These are phyloP conservation scores for Cytospora schulzeri DNA, from an alignment of 2,329 filamentous ascomycete species.

Conservation along the genomic window DNA sequence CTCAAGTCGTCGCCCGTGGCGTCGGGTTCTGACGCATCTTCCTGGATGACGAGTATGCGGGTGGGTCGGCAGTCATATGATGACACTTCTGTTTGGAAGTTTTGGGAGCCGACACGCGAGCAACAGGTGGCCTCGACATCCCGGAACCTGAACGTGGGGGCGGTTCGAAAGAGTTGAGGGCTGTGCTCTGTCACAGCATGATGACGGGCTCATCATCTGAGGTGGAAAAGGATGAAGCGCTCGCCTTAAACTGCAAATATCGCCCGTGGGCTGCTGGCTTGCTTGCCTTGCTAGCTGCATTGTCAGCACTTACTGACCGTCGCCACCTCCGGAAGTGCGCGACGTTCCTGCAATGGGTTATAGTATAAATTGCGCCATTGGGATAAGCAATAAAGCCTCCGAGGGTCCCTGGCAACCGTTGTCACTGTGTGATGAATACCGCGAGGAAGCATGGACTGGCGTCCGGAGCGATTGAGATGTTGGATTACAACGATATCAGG, in stretches of 20 bases:
- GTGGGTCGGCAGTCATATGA: not conserved
- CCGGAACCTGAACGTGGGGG: not conserved
- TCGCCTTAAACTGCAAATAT: not conserved
- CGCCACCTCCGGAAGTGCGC: not conserved
- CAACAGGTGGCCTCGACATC: not conserved
- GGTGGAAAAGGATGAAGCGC: not conserved
- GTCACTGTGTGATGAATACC: not conserved
- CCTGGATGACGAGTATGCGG: not conserved
- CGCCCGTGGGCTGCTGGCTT: not conserved
- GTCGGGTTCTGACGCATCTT: not conserved
- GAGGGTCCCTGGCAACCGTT: not conserved
- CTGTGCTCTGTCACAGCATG: not conserved
- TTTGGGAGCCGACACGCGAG: not conserved
- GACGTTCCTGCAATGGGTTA: not conserved
- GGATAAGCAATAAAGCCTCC: not conserved
- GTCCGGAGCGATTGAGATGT: not conserved
- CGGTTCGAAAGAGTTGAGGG: not conserved
- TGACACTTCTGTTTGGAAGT: not conserved
- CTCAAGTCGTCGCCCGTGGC: not conserved
- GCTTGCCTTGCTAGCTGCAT: not conserved
- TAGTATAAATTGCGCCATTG: not conserved
- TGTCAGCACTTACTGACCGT: not conserved
- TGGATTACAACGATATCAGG: constrained; percentile 13
- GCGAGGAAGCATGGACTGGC: constrained; percentile 25
- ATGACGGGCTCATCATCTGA: not conserved